Evolutionary conservation across 768 basidiomycete species (phyloP).

Genomic region (Termitomyces sp.): DNA sequence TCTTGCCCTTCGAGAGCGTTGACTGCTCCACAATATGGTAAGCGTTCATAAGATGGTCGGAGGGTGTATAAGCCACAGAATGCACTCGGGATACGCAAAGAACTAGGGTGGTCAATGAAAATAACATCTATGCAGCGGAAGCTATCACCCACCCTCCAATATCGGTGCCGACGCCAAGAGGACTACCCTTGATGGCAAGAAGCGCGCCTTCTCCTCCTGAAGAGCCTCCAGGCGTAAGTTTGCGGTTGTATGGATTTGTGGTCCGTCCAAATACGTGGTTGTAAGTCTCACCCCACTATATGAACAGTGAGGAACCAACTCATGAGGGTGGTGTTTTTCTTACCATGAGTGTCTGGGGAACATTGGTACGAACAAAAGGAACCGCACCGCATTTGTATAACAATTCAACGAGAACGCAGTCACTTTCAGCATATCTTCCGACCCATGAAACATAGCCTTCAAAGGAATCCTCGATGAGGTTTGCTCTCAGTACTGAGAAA

Average conservation of each 20-base stretch:
- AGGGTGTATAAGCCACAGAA: conserved; percentile 60
- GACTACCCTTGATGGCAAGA: conserved; percentile 55
- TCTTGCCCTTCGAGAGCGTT: conserved; percentile 57
- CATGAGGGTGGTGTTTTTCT: neutral
- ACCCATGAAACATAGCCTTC: conserved; percentile 55
- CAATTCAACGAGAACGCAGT: conserved; percentile 52
- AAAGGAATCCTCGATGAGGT: neutral
- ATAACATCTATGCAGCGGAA: neutral
- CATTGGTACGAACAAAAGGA: conserved; percentile 53
- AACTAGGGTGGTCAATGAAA: conserved; percentile 24
- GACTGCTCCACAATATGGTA: conserved; percentile 51
- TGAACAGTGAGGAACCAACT: conserved; percentile 2
- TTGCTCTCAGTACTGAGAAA: neutral
- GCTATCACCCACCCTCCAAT: conserved; percentile 46
- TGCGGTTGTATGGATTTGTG: conserved; percentile 54
- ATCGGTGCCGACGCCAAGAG: conserved; percentile 62
- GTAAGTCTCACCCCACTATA: conserved; percentile 51
- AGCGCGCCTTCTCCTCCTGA: conserved; percentile 69
- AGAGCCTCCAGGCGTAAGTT: conserved; percentile 58
- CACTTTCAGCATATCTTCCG: conserved; percentile 39
- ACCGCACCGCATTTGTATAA: conserved; percentile 55
- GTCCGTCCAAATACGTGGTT: conserved; percentile 66
- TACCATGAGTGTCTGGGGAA: conserved; percentile 55
- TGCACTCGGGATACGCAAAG: conserved; percentile 52
- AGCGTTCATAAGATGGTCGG: conserved; percentile 50